phyloP scores from a whole-genome alignment of 164 flowering plant species.

The Nymphaea thermarum region DNA sequence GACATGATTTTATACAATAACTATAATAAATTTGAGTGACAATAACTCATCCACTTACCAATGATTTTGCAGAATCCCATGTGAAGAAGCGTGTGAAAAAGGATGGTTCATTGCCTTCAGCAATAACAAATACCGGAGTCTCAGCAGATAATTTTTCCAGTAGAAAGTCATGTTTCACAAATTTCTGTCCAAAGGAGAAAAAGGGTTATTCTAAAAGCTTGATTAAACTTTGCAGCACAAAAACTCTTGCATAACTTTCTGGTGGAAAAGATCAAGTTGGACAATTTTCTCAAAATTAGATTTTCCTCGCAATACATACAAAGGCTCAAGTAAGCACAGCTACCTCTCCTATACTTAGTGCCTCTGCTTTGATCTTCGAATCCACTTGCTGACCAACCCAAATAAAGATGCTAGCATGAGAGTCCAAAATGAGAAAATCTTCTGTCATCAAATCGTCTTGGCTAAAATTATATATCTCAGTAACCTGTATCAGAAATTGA shows the following conservation, averaged over 20 bases:
- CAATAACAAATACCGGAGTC: conserved; percentile 63
- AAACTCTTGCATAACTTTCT: not conserved
- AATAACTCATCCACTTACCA: conserved; percentile 30
- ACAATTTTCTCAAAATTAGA: not conserved
- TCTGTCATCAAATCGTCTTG: conserved; percentile 99
- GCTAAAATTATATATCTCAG: conserved; percentile 72
- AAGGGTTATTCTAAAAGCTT: not conserved
- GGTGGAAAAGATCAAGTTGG: not conserved
- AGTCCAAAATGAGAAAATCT: conserved; percentile 82
- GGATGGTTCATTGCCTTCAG: conserved; percentile 85
- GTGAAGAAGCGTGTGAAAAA: conserved; percentile 90
- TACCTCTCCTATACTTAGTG: conserved; percentile 88
- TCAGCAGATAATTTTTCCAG: conserved; percentile 63
- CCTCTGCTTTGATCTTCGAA: conserved; percentile 47
- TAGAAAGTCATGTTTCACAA: conserved; percentile 75
- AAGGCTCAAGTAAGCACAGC: not conserved
- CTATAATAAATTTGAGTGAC: not conserved
- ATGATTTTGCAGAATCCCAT: conserved; percentile 90
- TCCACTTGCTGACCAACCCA: conserved; percentile 95
- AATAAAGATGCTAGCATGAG: conserved; percentile 77
- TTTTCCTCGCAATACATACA: not conserved
- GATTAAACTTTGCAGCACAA: not conserved
- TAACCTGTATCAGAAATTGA: conserved; percentile 39
- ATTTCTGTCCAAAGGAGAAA: conserved; percentile 43
- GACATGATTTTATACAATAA: not conserved